Conservation (phyloP, 345 rosid genomes). For the Populus tremula region DNA sequence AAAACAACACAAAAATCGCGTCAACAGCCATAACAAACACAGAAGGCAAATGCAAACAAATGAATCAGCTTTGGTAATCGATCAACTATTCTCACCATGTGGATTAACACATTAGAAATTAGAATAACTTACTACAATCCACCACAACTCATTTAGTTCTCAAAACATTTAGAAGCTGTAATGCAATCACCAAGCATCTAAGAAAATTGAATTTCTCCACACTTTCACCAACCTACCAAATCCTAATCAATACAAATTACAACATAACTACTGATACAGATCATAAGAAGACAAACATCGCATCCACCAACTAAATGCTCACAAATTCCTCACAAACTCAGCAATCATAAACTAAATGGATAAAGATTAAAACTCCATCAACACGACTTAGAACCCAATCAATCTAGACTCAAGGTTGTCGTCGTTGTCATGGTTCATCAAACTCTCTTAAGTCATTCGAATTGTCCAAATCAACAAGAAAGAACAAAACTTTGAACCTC, state of each 20-base stretch:
- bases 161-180: neutral
- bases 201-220: neutral
- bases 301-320: neutral
- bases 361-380: neutral
- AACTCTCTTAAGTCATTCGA: neutral
- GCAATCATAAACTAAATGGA: neutral
- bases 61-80: neutral
- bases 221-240: neutral
- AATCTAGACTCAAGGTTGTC: neutral
- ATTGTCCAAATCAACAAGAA: too few relatives aligned
- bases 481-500: neutral
- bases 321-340: neutral
- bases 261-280: slow-evolving; percentile 9
- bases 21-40: neutral
- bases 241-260: neutral
- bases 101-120: neutral
- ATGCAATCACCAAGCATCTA: neutral
- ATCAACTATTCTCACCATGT: neutral
- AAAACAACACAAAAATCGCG: neutral
- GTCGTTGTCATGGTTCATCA: neutral
- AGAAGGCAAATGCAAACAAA: slow-evolving; percentile 1
- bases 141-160: neutral
- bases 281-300: neutral
- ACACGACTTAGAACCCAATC: neutral
- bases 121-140: neutral